phyloP scores from a whole-genome alignment of 2,329 filamentous ascomycete species.

The Venturia oleaginea region DNA sequence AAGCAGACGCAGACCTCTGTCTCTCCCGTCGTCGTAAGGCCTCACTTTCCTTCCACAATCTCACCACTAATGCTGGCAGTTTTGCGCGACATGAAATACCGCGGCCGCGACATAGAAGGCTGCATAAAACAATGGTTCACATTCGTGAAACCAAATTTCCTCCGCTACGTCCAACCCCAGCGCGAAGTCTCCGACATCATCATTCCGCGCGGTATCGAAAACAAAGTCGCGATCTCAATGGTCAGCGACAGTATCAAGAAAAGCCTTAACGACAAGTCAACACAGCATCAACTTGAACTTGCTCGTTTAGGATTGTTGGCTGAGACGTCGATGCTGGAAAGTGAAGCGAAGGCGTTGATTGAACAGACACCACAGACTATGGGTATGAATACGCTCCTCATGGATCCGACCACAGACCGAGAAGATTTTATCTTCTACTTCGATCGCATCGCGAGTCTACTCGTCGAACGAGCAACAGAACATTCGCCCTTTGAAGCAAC shows the following conservation, averaged over 20 bases:
- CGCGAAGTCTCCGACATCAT: slow-evolving; percentile 86
- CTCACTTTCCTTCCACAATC: slow-evolving; percentile 14
- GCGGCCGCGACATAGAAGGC: slow-evolving; percentile 85
- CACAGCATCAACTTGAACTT: slow-evolving; percentile 70
- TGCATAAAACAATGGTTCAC: slow-evolving; percentile 97
- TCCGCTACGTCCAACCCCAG: slow-evolving; percentile 88
- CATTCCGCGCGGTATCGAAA: slow-evolving; percentile 88
- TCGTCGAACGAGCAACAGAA: slow-evolving; percentile 57
- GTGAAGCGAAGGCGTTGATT: slow-evolving; percentile 30
- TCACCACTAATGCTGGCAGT: no score
- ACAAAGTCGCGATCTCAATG: slow-evolving; percentile 89
- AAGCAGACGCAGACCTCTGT: slow-evolving; percentile 91
- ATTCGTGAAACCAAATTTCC: slow-evolving; percentile 95
- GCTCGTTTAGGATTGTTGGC: slow-evolving; percentile 53
- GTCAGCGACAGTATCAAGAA: slow-evolving; percentile 87
- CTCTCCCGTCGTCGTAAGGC: slow-evolving; percentile 72
- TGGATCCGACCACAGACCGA: slow-evolving; percentile 65
- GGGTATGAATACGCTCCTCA: slow-evolving; percentile 85
- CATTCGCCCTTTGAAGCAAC: slow-evolving; percentile 49
- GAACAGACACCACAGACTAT: slow-evolving; percentile 69
- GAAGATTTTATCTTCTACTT: slow-evolving; percentile 99
- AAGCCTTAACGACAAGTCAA: slow-evolving; percentile 78
- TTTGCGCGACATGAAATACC: slow-evolving; percentile 77
- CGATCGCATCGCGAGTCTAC: slow-evolving; percentile 73
- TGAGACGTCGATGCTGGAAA: neutral